Conservation (phyloP, 2,329 filamentous ascomycete genomes). For the Cladosporium phlei region DNA sequence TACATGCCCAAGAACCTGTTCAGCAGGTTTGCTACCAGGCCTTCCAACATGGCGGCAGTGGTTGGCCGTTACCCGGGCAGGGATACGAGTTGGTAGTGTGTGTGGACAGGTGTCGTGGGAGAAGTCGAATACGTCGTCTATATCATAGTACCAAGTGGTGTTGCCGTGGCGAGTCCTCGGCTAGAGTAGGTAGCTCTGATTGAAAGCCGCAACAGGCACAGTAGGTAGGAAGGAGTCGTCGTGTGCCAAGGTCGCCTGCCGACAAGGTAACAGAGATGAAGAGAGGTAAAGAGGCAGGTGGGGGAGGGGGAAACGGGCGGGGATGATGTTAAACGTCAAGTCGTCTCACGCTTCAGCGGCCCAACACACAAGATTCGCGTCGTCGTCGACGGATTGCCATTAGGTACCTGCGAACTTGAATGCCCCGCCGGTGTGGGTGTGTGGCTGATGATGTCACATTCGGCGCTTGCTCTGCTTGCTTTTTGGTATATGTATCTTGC, state of each 20-base stretch:
- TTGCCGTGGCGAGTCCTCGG: not conserved
- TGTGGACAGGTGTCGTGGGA: not conserved
- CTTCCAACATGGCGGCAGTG: constrained; percentile 79
- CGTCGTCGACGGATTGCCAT: too few relatives aligned
- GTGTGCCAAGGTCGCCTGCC: not conserved
- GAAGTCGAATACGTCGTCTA: constrained; percentile 1
- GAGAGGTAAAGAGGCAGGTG: too few relatives aligned
- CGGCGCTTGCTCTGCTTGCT: not conserved
- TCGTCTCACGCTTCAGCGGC: too few relatives aligned
- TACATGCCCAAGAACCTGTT: constrained; percentile 99
- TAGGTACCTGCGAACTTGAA: not conserved
- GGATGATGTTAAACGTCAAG: too few relatives aligned
- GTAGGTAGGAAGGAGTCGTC: not conserved
- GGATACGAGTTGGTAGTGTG: not conserved
- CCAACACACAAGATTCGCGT: too few relatives aligned
- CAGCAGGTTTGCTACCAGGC: constrained; percentile 90
- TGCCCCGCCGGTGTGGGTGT: constrained; percentile 4
- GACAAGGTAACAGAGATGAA: too few relatives aligned
- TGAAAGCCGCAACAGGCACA: not conserved
- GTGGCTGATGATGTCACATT: constrained; percentile 8
- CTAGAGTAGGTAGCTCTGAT: constrained; percentile 10
- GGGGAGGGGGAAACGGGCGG: too few relatives aligned
- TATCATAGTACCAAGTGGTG: constrained; percentile 8
- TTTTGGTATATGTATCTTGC: not conserved
- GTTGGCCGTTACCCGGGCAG: constrained; percentile 67